These are phyloP conservation scores for Sporothrix variecibatus DNA, from an alignment of 2,329 filamentous ascomycete species.

Conservation along the genomic window DNA sequence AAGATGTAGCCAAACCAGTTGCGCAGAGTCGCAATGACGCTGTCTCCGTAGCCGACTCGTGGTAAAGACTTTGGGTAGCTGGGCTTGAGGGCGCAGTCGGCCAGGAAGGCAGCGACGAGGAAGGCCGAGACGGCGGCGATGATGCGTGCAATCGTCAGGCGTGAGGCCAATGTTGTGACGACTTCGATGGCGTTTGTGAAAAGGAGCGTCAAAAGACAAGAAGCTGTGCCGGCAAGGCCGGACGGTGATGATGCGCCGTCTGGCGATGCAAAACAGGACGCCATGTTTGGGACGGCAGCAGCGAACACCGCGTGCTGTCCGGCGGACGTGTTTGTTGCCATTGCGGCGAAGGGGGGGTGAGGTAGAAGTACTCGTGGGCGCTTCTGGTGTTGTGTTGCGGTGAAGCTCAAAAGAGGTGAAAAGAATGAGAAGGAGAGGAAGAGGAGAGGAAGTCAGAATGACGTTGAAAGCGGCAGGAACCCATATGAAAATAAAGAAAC, in stretches of 20 bases:
- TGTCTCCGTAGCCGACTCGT: conserved; percentile 43
- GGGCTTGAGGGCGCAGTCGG: conserved; percentile 45
- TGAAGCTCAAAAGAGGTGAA: neutral
- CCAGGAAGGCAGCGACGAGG: conserved; percentile 42
- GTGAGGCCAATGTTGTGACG: neutral
- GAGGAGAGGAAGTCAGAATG: neutral
- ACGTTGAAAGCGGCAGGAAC: neutral
- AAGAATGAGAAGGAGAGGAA: neutral
- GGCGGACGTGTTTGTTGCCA: neutral
- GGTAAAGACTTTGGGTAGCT: conserved; percentile 45
- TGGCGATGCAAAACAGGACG: neutral
- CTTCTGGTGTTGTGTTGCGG: neutral
- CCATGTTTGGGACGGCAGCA: neutral
- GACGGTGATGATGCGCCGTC: neutral
- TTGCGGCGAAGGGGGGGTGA: neutral
- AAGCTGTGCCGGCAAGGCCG: neutral
- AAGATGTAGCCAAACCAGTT: conserved; percentile 46
- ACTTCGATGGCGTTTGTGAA: neutral
- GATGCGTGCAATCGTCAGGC: conserved; percentile 38
- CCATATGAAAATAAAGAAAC: neutral
- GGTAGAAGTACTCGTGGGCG: neutral
- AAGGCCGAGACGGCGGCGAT: conserved; percentile 37
- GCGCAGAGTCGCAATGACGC: conserved; percentile 41
- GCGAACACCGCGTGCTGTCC: neutral
- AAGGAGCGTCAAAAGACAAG: neutral